These are phyloP conservation scores for Camelina laxa DNA, from an alignment of 345 rosid genomes.

Conservation along the genomic window DNA sequence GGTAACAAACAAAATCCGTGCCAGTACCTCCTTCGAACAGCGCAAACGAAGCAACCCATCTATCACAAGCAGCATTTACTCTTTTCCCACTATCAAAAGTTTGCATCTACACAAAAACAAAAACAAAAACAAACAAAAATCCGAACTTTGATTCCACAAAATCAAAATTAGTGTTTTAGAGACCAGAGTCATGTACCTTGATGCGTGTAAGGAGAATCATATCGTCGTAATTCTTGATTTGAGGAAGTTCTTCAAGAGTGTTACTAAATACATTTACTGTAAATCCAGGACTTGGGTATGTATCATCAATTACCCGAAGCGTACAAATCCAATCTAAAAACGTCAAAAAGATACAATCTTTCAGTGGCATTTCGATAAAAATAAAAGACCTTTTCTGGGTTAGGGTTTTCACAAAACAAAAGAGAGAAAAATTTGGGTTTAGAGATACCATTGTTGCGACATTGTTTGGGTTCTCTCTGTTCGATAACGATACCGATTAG, in stretches of 20 bases:
- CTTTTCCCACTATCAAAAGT: slow-evolving; percentile 22
- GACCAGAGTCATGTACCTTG: slow-evolving; percentile 51
- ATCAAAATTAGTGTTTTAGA: background rate
- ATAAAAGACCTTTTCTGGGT: background rate
- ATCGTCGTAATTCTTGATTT: slow-evolving; percentile 54
- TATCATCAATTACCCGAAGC: slow-evolving; percentile 60
- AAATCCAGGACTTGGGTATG: slow-evolving; percentile 53
- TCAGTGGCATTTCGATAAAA: background rate
- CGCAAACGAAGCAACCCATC: slow-evolving; percentile 68
- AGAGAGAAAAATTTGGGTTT: background rate
- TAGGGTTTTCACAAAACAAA: slow-evolving; percentile 1
- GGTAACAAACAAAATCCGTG: slow-evolving; percentile 58
- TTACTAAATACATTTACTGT: slow-evolving; percentile 55
- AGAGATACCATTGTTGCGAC: slow-evolving; percentile 61
- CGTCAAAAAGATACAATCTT: background rate
- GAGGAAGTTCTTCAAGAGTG: slow-evolving; percentile 56
- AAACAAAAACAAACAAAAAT: too few species aligned
- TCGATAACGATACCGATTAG: slow-evolving; percentile 65
- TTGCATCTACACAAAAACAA: slow-evolving; percentile 40
- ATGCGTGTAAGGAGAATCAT: slow-evolving; percentile 62
- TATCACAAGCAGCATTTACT: slow-evolving; percentile 65
- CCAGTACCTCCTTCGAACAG: slow-evolving; percentile 56
- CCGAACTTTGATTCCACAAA: too few species aligned
- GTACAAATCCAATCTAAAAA: slow-evolving; percentile 64
- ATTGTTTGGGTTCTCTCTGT: slow-evolving; percentile 52